These are phyloP conservation scores for Penicillium pulvis DNA, from an alignment of 495 filamentous ascomycete species.

Conservation along the genomic window DNA sequence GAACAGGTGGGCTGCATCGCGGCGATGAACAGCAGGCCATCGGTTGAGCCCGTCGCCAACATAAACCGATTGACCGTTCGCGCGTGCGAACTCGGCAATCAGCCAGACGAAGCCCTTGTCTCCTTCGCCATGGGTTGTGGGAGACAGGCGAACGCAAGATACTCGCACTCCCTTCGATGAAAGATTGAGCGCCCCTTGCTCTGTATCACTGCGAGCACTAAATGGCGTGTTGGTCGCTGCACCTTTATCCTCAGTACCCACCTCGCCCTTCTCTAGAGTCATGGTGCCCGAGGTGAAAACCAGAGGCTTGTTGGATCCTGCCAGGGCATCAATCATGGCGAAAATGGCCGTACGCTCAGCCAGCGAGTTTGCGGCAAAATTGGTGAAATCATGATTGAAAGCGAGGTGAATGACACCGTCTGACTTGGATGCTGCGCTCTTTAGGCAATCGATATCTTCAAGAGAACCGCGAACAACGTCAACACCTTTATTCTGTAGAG, in stretches of 20 bases:
- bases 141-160: slow-evolving; percentile 42
- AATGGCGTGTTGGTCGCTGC: slow-evolving; percentile 16
- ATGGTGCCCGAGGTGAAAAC: slow-evolving; percentile 48
- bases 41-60: slow-evolving; percentile 45
- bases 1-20: slow-evolving; percentile 44
- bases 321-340: slow-evolving; percentile 37
- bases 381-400: slow-evolving; percentile 46
- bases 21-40: slow-evolving; percentile 43
- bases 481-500: slow-evolving; percentile 31
- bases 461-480: slow-evolving; percentile 40
- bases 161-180: slow-evolving; percentile 36
- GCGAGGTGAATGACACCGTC: slow-evolving; percentile 51
- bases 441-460: slow-evolving; percentile 36
- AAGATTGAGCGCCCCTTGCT: slow-evolving; percentile 28
- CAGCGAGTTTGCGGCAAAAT: slow-evolving; percentile 31
- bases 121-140: slow-evolving; percentile 43
- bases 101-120: slow-evolving; percentile 37
- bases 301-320: slow-evolving; percentile 37
- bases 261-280: slow-evolving; percentile 28
- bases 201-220: slow-evolving; percentile 31
- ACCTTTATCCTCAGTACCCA: slow-evolving; percentile 36
- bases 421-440: slow-evolving; percentile 33
- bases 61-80: slow-evolving; percentile 39
- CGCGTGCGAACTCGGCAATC: slow-evolving; percentile 33
- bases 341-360: slow-evolving; percentile 39